Percentiles rank a stretch among this genome's conserved stretches.
These are phyloP conservation scores for Zasmidium cellare DNA, from an alignment of 2,329 filamentous ascomycete species.

Conservation along the genomic window DNA sequence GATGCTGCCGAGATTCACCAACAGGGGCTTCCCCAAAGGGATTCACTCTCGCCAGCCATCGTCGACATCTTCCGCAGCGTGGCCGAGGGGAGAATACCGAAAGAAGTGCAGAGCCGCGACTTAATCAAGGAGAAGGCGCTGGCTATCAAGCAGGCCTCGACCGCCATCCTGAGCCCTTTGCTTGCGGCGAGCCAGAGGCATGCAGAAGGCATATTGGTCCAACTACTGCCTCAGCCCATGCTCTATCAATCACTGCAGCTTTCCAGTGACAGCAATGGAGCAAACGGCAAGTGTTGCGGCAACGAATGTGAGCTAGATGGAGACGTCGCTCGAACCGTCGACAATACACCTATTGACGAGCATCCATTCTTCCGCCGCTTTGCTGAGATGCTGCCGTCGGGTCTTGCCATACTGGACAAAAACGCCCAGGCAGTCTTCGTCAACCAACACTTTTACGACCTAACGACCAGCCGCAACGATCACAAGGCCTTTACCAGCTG, in stretches of 20 bases:
- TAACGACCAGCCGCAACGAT: constrained; percentile 41
- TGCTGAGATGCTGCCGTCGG: constrained; percentile 47
- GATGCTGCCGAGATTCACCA: constrained; percentile 34
- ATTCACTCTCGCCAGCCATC: constrained; percentile 36
- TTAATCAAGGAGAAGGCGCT: constrained; percentile 12
- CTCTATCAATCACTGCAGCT: constrained; percentile 14
- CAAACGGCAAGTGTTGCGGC: background rate
- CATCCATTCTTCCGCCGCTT: constrained; percentile 46
- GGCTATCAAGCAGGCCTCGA: constrained; percentile 10
- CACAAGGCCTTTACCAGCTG: constrained; percentile 45
- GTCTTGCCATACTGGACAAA: constrained; percentile 47
- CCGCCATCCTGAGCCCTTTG: constrained; percentile 28
- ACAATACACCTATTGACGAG: constrained; percentile 34
- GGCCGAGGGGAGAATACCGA: constrained; percentile 25
- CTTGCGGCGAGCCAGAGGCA: constrained; percentile 2
- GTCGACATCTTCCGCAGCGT: constrained; percentile 36
- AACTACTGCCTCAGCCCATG: constrained; percentile 21
- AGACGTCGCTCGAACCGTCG: constrained; percentile 7
- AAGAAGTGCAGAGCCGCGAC: constrained; percentile 21
- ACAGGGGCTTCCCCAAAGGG: constrained; percentile 37
- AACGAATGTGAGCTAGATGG: background rate
- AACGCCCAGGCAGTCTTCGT: constrained; percentile 48
- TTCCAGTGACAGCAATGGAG: background rate
- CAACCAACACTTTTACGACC: constrained; percentile 47
- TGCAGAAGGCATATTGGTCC: constrained; percentile 22